phyloP scores from a whole-genome alignment of 2,329 filamentous ascomycete species.

The Aureobasidium pullulans region DNA sequence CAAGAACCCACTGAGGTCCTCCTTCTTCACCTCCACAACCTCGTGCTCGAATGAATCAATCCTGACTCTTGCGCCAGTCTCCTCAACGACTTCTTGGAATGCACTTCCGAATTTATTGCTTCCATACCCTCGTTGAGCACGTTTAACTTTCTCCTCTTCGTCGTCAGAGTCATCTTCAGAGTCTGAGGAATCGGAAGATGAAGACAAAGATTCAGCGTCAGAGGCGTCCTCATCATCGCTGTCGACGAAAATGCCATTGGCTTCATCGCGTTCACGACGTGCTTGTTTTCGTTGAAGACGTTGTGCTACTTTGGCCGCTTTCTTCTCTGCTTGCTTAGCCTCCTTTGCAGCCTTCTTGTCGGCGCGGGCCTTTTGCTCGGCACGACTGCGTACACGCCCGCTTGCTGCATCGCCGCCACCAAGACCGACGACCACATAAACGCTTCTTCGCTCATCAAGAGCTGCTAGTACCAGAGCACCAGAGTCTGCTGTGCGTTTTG shows the following conservation, averaged over 20 bases:
- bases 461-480: slow-evolving; percentile 86
- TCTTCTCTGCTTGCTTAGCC: slow-evolving; percentile 38
- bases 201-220: slow-evolving; percentile 34
- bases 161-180: slow-evolving; percentile 26
- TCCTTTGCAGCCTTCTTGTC: slow-evolving; percentile 54
- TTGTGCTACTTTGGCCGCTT: slow-evolving; percentile 50
- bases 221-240: slow-evolving; percentile 30
- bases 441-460: slow-evolving; percentile 74
- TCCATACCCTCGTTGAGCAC: slow-evolving; percentile 59
- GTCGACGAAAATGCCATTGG: slow-evolving; percentile 41
- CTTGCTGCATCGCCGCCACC: slow-evolving; percentile 71
- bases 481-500: slow-evolving; percentile 40
- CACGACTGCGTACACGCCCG: slow-evolving; percentile 34
- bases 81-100: slow-evolving; percentile 88
- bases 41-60: slow-evolving; percentile 98
- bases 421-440: slow-evolving; percentile 89
- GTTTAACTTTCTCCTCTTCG: slow-evolving; percentile 49
- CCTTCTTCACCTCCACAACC: slow-evolving; percentile 95
- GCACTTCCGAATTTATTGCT: slow-evolving; percentile 88
- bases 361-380: slow-evolving; percentile 48
- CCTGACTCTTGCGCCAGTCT: slow-evolving; percentile 80
- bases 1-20: slow-evolving; percentile 83
- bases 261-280: slow-evolving; percentile 55
- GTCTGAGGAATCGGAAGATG: slow-evolving; percentile 34
- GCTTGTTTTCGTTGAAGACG: slow-evolving; percentile 49